Conservation (phyloP, 2,329 filamentous ascomycete genomes). For the Cladosporium sp. region DNA sequence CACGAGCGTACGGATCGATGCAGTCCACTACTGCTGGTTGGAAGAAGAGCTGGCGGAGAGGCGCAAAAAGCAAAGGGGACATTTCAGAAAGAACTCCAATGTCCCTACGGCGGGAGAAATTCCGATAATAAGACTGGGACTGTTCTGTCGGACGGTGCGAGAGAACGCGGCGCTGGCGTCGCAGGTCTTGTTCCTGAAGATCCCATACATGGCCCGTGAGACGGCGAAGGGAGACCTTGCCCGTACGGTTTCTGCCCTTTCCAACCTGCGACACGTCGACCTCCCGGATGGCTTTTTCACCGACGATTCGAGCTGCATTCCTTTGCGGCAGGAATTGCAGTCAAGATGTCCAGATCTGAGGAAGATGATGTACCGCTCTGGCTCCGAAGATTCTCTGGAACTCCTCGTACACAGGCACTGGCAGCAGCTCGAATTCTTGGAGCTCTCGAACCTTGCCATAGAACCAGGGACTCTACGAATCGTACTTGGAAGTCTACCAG, state of each 20-base stretch:
- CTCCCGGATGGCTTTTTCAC: constrained; percentile 82
- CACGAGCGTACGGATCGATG: constrained; percentile 84
- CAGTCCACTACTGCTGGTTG: constrained; percentile 88
- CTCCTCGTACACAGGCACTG: constrained; percentile 64
- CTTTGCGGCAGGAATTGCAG: constrained; percentile 79
- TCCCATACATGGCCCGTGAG: constrained; percentile 92
- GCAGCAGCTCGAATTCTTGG: constrained; percentile 68
- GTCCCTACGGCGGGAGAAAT: constrained; percentile 76
- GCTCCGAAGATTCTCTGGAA: constrained; percentile 74
- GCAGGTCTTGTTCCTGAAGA: constrained; percentile 74
- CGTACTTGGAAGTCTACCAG: constrained; percentile 63
- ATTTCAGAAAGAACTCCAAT: constrained; percentile 59
- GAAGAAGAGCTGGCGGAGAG: constrained; percentile 77
- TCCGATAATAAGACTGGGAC: constrained; percentile 67
- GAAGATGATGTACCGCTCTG: constrained; percentile 81
- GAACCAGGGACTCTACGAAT: constrained; percentile 68
- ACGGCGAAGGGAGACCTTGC: constrained; percentile 80
- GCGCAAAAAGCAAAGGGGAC: constrained; percentile 54
- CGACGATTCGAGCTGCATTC: constrained; percentile 70
- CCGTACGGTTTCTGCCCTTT: constrained; percentile 76
- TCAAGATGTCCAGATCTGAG: constrained; percentile 76
- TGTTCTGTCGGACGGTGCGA: constrained; percentile 78
- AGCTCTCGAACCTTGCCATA: constrained; percentile 63
- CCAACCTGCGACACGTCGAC: constrained; percentile 84
- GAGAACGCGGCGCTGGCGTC: constrained; percentile 68